Evolutionary conservation across 2,329 filamentous ascomycete species (phyloP), one percentile per base, ranked within the genome.

Genomic region (Elsinoe ampelina): DNA sequence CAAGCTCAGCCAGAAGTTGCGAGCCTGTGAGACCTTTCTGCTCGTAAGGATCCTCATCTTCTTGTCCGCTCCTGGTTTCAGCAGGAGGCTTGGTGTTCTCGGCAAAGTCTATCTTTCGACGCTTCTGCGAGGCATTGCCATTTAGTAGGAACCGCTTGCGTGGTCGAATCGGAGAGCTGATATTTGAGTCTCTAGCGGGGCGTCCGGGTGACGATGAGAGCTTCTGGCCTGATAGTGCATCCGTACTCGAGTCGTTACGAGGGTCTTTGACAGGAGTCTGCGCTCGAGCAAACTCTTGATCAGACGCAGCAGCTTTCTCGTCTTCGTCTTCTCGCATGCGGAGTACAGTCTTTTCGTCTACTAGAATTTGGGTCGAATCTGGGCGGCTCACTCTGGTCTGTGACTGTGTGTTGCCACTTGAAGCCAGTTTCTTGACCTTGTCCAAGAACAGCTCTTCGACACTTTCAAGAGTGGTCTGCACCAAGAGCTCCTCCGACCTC

Each of bases 371-470:
- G 43, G 5, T 62, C 60, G 11, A 43, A 26, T 39, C 56, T 55
- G 41, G 26, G 10, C n/a, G 19, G 3, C 19, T 32, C 17, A 15
- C 26, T 22, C 13, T 22, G 4, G 19, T 34, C 8, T 48, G 22
- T 11, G 41, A 19, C 12, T 15, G 12, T 12, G 45, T 39, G 32
- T 45, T n/a, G 58, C 41, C 38, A 43, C 36, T 45, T 15, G 20
- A 26, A n/a, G 13, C 32, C 5, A 50, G n/a, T 26, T 50, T 17
- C 55, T 45, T 45, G 48, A 90, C 70, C 48, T 82, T 86, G 17
- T 80, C 77, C 0, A 87, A 86, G 67, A 87, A 95, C 13, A 98
- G 75, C 66, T 97, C 92, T 67, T 91, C 86, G 0, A 97, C 84
- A 54, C 92, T 91, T 65, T 95, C 82, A 38, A 95, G 71, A 1